phyloP scores from a whole-genome alignment of 345 rosid genomes.

The Psidium friedrichsthalianum region DNA sequence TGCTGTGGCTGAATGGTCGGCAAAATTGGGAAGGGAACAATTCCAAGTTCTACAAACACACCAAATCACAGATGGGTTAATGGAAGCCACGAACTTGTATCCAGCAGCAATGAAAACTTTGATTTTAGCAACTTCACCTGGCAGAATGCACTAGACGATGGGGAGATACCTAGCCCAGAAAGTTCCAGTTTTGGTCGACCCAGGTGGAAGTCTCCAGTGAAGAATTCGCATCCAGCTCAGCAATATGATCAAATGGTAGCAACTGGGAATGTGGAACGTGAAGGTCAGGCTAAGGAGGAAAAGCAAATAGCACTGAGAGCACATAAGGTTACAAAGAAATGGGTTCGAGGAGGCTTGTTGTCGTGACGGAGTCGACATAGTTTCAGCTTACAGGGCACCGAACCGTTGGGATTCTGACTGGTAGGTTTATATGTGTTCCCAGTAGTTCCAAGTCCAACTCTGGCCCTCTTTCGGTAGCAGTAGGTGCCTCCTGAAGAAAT shows the following conservation, averaged over 20 bases:
- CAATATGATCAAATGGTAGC: not conserved
- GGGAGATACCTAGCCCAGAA: not conserved
- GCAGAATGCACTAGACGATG: not conserved
- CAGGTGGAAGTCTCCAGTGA: not conserved
- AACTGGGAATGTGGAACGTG: not conserved
- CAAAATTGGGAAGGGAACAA: not conserved
- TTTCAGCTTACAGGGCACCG: not conserved
- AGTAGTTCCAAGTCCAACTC: not conserved
- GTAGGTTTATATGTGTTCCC: not conserved
- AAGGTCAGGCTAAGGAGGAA: not conserved
- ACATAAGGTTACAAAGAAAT: not conserved
- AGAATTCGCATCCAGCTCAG: not conserved
- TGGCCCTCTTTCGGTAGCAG: not conserved
- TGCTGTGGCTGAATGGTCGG: not conserved
- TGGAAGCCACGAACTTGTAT: not conserved
- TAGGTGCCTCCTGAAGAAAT: not conserved
- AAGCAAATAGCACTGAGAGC: not conserved
- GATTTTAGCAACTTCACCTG: not conserved
- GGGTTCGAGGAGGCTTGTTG: slow-evolving; percentile 12
- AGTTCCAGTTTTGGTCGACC: not conserved
- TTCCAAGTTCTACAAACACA: not conserved
- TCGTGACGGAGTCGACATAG: not conserved
- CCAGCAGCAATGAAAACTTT: not conserved
- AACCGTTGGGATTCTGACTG: not conserved
- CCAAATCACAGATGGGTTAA: not conserved